Evolutionary conservation across 345 rosid genomes (phyloP).

Genomic region (Stellera chamaejasme): DNA sequence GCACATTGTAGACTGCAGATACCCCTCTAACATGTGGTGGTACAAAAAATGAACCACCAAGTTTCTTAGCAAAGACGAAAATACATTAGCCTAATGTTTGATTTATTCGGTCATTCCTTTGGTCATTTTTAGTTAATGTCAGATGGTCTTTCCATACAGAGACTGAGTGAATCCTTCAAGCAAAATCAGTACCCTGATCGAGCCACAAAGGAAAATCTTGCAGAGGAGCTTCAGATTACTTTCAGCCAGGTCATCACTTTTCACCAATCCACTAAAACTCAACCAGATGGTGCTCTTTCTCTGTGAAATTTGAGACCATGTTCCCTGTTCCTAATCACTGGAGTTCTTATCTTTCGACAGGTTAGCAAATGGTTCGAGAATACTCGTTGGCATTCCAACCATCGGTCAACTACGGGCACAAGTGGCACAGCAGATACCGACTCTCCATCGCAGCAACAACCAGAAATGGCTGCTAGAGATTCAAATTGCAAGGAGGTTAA

Average conservation of each 20-base stretch:
- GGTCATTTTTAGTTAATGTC: background rate
- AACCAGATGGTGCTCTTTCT: background rate
- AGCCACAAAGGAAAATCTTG: constrained; percentile 46
- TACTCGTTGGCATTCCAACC: constrained; percentile 63
- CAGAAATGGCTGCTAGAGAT: background rate
- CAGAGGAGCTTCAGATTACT: constrained; percentile 56
- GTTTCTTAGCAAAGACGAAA: no score
- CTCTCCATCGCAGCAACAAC: constrained; percentile 13
- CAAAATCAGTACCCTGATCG: constrained; percentile 70
- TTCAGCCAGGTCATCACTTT: constrained; percentile 42
- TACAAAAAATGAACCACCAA: no score
- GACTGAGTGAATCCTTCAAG: constrained; percentile 40
- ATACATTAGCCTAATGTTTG: background rate
- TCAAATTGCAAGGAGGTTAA: constrained; percentile 5
- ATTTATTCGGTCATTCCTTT: no score
- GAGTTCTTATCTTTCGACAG: constrained; percentile 22
- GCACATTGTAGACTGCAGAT: no score
- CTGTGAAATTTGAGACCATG: background rate
- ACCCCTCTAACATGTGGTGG: no score
- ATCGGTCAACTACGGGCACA: constrained; percentile 18
- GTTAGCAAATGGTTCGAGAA: constrained; percentile 80
- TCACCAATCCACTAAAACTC: background rate
- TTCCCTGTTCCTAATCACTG: background rate
- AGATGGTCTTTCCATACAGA: constrained; percentile 33
- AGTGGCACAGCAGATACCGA: constrained; percentile 20